phyloP scores from a whole-genome alignment of 2,329 filamentous ascomycete genomes.

The Leptographium radiaticola region DNA sequence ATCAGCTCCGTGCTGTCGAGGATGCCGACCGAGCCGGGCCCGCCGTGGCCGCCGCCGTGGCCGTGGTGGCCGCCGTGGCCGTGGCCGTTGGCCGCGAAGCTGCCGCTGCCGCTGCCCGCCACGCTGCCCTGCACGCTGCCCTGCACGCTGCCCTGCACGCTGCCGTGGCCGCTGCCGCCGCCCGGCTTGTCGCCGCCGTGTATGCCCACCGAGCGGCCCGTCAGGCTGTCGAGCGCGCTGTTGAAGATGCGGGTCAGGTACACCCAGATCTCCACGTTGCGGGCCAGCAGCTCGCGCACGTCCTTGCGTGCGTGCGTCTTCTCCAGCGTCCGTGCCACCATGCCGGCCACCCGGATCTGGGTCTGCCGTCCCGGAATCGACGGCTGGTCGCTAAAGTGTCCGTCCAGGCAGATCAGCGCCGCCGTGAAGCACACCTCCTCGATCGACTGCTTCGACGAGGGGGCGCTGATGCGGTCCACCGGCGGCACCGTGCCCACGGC shows the following conservation, averaged over 20 bases:
- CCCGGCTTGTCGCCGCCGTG: slow-evolving; percentile 36
- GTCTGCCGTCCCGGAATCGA: slow-evolving; percentile 42
- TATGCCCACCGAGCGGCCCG: slow-evolving; percentile 44
- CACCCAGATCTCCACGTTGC: slow-evolving; percentile 53
- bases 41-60: slow-evolving; percentile 1
- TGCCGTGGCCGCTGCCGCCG: slow-evolving; percentile 20
- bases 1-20: slow-evolving; percentile 51
- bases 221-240: slow-evolving; percentile 46
- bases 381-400: slow-evolving; percentile 43
- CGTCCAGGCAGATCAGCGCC: slow-evolving; percentile 47
- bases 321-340: slow-evolving; percentile 48
- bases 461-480: slow-evolving; percentile 12
- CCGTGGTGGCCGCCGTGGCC: neutral
- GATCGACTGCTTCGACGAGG: slow-evolving; percentile 32
- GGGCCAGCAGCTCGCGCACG: slow-evolving; percentile 47
- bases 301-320: slow-evolving; percentile 50
- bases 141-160: neutral
- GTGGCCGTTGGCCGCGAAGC: slow-evolving; percentile 11
- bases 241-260: slow-evolving; percentile 49
- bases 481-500: slow-evolving; percentile 11
- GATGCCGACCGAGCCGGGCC: slow-evolving; percentile 16
- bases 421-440: slow-evolving; percentile 51
- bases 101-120: neutral
- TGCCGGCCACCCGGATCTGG: slow-evolving; percentile 38
- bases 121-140: neutral